Percentiles rank a stretch among this genome's conserved stretches.
These are phyloP conservation scores for Tylopilus plumbeoviolaceoides DNA, from an alignment of 768 basidiomycete genomes.

Conservation along the genomic window DNA sequence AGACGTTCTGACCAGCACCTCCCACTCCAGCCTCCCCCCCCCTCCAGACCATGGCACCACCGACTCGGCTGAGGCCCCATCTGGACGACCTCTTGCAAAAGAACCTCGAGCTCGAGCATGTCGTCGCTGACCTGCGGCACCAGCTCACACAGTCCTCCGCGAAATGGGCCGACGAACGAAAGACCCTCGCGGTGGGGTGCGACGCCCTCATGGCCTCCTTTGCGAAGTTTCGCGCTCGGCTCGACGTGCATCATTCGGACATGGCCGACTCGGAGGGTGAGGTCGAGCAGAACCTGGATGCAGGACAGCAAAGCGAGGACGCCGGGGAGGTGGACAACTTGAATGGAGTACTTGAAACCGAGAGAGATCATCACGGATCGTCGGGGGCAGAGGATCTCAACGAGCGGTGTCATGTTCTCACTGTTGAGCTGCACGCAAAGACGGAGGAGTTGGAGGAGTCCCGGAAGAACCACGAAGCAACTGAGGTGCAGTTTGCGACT, in stretches of 20 bases:
- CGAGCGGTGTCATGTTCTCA: conserved; percentile 17
- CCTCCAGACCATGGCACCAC: conserved; percentile 20
- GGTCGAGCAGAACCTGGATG: conserved; percentile 21
- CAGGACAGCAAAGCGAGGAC: conserved; percentile 13
- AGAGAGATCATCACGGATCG: conserved; percentile 8
- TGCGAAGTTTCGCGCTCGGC: conserved; percentile 26
- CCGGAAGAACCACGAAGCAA: conserved; percentile 9
- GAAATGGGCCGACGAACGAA: conserved; percentile 29
- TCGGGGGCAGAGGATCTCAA: conserved; percentile 1
- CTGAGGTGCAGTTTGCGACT: conserved; percentile 19
- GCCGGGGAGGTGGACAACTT: conserved; percentile 7
- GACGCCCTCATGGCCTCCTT: conserved; percentile 30
- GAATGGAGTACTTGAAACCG: not conserved
- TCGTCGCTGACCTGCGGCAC: conserved; percentile 25
- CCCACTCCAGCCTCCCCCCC: not conserved
- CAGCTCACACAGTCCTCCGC: conserved; percentile 28
- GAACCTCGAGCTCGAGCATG: conserved; percentile 27
- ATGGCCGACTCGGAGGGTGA: conserved; percentile 24
- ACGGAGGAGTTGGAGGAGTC: conserved; percentile 18
- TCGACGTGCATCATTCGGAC: conserved; percentile 21
- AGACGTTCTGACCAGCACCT: not conserved
- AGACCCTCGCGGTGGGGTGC: conserved; percentile 18
- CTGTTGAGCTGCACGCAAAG: conserved; percentile 16
- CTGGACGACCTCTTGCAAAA: conserved; percentile 27
- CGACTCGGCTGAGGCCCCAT: conserved; percentile 23